Percentiles rank a stretch among this genome's conserved stretches.
These are phyloP conservation scores for Aspergillus asperescens DNA, from an alignment of 495 filamentous ascomycete genomes.

Conservation along the genomic window DNA sequence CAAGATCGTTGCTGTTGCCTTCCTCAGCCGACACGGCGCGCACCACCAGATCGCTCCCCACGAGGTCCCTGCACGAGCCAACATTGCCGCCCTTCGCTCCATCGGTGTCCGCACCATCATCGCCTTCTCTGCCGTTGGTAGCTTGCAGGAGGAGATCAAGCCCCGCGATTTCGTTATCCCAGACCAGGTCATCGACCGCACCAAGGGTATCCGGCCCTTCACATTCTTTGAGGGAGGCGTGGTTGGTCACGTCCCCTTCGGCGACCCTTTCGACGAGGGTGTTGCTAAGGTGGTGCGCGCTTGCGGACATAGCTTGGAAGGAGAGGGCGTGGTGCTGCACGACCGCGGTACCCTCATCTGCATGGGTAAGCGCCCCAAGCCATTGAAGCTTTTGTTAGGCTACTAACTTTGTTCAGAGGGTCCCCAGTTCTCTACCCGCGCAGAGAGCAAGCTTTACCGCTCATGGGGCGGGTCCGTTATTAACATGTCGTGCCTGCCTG, in stretches of 20 bases:
- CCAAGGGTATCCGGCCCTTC: conserved; percentile 85
- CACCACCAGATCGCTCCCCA: conserved; percentile 89
- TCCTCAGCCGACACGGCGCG: conserved; percentile 84
- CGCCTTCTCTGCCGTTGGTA: conserved; percentile 93
- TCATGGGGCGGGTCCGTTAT: conserved; percentile 85
- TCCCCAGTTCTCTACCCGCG: conserved; percentile 94
- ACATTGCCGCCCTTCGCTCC: conserved; percentile 87
- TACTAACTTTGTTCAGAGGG: conserved; percentile 54
- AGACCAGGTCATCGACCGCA: conserved; percentile 96
- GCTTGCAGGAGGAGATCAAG: conserved; percentile 82
- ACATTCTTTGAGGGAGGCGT: conserved; percentile 95
- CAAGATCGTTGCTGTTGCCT: conserved; percentile 70
- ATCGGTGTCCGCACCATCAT: conserved; percentile 86
- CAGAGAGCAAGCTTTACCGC: conserved; percentile 91
- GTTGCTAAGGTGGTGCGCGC: conserved; percentile 63
- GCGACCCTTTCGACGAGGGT: conserved; percentile 82
- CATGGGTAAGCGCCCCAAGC: conserved; percentile 60
- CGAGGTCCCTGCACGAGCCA: conserved; percentile 85
- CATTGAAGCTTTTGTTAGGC: neutral
- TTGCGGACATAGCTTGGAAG: conserved; percentile 71
- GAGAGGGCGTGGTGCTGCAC: conserved; percentile 74
- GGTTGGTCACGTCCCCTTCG: conserved; percentile 92
- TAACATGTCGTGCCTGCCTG: conserved; percentile 96
- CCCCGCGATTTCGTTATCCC: conserved; percentile 95
- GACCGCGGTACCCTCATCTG: conserved; percentile 75